These are phyloP conservation scores for Centaurea solstitialis DNA, from an alignment of 129 eudicot species.

Conservation along the genomic window DNA sequence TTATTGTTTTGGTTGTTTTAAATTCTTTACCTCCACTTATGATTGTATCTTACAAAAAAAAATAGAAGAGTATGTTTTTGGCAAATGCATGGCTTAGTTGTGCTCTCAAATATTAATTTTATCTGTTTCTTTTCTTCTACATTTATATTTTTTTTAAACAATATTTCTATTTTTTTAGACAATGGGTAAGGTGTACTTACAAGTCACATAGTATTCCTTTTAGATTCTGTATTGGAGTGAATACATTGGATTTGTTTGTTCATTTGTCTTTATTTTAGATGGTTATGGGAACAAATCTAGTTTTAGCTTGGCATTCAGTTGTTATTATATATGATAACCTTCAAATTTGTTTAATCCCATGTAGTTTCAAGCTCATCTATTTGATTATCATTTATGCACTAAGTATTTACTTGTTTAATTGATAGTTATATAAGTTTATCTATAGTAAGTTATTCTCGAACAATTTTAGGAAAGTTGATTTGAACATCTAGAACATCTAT, in stretches of 20 bases:
- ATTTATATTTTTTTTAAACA: too few species aligned
- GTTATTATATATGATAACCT: neutral
- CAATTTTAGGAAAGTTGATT: neutral
- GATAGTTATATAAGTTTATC: neutral
- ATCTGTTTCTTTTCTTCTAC: too few species aligned
- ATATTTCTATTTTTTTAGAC: too few species aligned
- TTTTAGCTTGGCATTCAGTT: too few species aligned
- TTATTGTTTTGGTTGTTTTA: neutral
- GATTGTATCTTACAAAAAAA: neutral
- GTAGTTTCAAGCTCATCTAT: too few species aligned
- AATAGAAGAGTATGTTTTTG: too few species aligned
- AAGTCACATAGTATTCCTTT: too few species aligned
- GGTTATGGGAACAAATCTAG: neutral
- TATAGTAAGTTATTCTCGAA: neutral
- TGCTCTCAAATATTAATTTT: neutral
- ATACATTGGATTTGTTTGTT: neutral
- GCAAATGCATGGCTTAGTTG: neutral
- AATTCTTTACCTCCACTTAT: too few species aligned
- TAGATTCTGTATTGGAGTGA: too few species aligned
- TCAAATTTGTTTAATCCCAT: too few species aligned
- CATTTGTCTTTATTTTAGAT: neutral
- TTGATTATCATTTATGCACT: neutral
- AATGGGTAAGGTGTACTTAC: too few species aligned
- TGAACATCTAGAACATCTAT: neutral
- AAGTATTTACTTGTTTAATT: neutral